Evolutionary conservation across 2,329 filamentous ascomycete genomes (phyloP).

Genomic region (Ustulina deusta): DNA sequence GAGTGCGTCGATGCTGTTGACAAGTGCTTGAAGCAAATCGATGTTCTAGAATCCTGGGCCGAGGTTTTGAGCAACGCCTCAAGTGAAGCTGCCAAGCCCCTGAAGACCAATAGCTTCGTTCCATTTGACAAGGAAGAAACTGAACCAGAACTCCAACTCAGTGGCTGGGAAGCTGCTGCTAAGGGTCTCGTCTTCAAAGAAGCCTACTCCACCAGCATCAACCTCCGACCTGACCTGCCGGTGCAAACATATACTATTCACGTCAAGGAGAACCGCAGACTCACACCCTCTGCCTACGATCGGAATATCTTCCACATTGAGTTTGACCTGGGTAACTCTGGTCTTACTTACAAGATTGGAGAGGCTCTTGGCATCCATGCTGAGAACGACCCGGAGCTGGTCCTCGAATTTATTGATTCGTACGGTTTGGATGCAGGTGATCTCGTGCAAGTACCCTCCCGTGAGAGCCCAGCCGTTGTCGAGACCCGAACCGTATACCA

Average conservation of each 20-base stretch:
- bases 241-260: slow-evolving; percentile 88
- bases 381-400: slow-evolving; percentile 85
- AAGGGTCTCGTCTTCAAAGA: slow-evolving; percentile 95
- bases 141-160: slow-evolving; percentile 74
- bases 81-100: slow-evolving; percentile 68
- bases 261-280: slow-evolving; percentile 94
- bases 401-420: slow-evolving; percentile 87
- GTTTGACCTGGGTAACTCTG: slow-evolving; percentile 92
- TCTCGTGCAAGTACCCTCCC: slow-evolving; percentile 89
- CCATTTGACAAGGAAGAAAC: slow-evolving; percentile 80
- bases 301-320: slow-evolving; percentile 99
- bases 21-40: slow-evolving; percentile 76
- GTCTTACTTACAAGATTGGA: slow-evolving; percentile 95
- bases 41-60: slow-evolving; percentile 84
- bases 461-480: slow-evolving; percentile 77
- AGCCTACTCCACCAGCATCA: slow-evolving; percentile 80
- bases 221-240: slow-evolving; percentile 85
- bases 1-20: slow-evolving; percentile 76
- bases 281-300: slow-evolving; percentile 90
- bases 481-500: slow-evolving; percentile 96
- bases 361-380: slow-evolving; percentile 97
- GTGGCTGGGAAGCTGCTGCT: slow-evolving; percentile 84
- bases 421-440: slow-evolving; percentile 87
- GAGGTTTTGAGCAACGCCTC: slow-evolving; percentile 71
- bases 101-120: slow-evolving; percentile 85